Evolutionary conservation across 495 filamentous ascomycete species (phyloP).

Genomic region (Penicillium ochrochloron): DNA sequence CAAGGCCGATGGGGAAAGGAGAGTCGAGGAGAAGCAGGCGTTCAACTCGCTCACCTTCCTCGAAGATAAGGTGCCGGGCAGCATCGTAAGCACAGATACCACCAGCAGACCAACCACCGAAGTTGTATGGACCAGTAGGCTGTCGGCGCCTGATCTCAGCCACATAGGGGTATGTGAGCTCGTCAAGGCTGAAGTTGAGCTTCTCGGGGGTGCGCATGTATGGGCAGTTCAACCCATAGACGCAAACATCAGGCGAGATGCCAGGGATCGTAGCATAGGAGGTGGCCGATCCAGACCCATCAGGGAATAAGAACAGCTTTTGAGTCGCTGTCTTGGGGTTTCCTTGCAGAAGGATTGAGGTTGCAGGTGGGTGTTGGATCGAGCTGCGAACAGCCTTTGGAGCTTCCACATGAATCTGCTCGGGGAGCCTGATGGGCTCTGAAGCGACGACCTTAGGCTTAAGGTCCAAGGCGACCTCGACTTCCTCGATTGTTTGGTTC

Average conservation of each 20-base stretch:
- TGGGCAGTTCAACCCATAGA: conserved; percentile 68
- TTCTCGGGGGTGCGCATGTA: conserved; percentile 67
- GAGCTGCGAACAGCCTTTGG: conserved; percentile 24
- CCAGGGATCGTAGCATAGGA: conserved; percentile 66
- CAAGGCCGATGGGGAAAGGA: conserved; percentile 76
- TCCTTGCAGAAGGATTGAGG: conserved; percentile 57
- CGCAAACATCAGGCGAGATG: conserved; percentile 56
- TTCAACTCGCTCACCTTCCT: conserved; percentile 69
- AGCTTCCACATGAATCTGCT: conserved; percentile 24
- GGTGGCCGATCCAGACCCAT: conserved; percentile 57
- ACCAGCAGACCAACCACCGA: conserved; percentile 83
- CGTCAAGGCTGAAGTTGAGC: conserved; percentile 58
- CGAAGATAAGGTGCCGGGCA: conserved; percentile 69
- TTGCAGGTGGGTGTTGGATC: conserved; percentile 47
- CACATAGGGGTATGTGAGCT: conserved; percentile 61
- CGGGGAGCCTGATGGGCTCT: conserved; percentile 29
- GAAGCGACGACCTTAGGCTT: conserved; percentile 39
- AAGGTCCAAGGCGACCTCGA: conserved; percentile 52
- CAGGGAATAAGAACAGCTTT: conserved; percentile 55
- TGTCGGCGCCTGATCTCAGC: conserved; percentile 72
- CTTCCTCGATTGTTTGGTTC: conserved; percentile 59
- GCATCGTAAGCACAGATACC: conserved; percentile 89
- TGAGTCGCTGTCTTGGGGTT: conserved; percentile 47
- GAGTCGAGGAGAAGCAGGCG: conserved; percentile 82
- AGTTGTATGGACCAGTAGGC: conserved; percentile 70